phyloP scores from a whole-genome alignment of 805 yeast species.

The Naumovozyma baii region DNA sequence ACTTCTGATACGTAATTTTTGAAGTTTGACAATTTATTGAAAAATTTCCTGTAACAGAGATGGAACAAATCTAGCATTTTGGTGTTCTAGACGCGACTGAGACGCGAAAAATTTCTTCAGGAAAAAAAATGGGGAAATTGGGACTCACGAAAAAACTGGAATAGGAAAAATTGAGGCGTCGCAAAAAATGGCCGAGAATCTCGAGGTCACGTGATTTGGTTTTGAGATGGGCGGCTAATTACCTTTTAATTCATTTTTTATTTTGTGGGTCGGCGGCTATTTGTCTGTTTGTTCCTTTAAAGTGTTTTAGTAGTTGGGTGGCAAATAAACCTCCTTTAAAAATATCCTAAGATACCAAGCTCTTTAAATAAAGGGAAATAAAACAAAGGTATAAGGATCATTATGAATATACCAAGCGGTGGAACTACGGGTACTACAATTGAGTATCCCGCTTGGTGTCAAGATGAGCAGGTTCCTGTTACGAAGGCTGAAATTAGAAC shows the following conservation, averaged over 20 bases:
- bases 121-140: not conserved
- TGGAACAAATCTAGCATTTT: not conserved
- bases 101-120: not conserved
- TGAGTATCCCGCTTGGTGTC: conserved; percentile 31
- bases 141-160: not conserved
- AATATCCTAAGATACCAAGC: too few species aligned
- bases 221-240: conserved; percentile 1
- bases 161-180: not conserved
- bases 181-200: not conserved
- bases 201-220: not conserved
- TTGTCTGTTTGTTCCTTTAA: too few species aligned
- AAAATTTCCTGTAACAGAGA: not conserved
- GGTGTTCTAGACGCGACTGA: not conserved
- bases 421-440: conserved; percentile 11
- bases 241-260: too few species aligned
- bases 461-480: conserved; percentile 55
- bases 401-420: conserved; percentile 5
- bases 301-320: too few species aligned
- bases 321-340: too few species aligned
- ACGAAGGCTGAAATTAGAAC: conserved; percentile 51
- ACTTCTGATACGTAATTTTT: not conserved
- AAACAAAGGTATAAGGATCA: not conserved
- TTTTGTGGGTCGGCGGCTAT: too few species aligned
- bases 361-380: not conserved
- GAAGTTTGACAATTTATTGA: not conserved